Evolutionary conservation across 768 basidiomycete species (phyloP).

Genomic region (Dentipellis sp.): DNA sequence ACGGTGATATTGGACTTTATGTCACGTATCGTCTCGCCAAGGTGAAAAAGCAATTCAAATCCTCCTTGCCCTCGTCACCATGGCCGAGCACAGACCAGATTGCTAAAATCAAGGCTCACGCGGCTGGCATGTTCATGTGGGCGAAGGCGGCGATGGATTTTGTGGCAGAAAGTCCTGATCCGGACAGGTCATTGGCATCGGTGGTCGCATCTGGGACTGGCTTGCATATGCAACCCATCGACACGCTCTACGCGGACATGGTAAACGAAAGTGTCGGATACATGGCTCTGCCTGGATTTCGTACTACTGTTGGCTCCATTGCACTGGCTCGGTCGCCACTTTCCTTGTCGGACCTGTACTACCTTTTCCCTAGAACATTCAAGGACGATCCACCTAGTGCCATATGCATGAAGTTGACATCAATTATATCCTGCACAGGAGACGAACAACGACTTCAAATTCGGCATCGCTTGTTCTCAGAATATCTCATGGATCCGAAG

Average conservation of each 20-base stretch:
- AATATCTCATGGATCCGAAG: slow-evolving; percentile 9
- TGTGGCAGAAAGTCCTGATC: background rate
- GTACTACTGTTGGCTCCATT: slow-evolving; percentile 2
- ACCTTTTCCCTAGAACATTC: slow-evolving; percentile 1
- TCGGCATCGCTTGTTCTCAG: slow-evolving; percentile 6
- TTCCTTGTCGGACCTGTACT: slow-evolving; percentile 6
- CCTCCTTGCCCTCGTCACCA: background rate
- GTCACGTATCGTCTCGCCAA: too few species aligned
- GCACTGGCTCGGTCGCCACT: slow-evolving; percentile 4
- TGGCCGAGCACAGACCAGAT: slow-evolving; percentile 6
- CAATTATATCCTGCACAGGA: slow-evolving; percentile 3
- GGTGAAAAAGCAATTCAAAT: too few species aligned
- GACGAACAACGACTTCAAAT: slow-evolving; percentile 1
- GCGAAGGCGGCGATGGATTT: slow-evolving; percentile 2
- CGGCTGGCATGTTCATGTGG: slow-evolving; percentile 7
- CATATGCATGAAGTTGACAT: slow-evolving; percentile 3
- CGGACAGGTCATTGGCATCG: background rate
- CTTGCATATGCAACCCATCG: background rate
- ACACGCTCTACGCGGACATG: slow-evolving; percentile 1
- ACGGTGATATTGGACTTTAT: too few species aligned
- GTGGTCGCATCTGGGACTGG: slow-evolving; percentile 2
- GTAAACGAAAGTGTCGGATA: background rate
- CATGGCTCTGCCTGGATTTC: background rate
- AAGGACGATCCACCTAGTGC: background rate
- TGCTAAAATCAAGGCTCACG: background rate